Base-by-base conservation (phyloP, 2,329 filamentous ascomycete genomes). In the Trichoderma sp. region DNA sequence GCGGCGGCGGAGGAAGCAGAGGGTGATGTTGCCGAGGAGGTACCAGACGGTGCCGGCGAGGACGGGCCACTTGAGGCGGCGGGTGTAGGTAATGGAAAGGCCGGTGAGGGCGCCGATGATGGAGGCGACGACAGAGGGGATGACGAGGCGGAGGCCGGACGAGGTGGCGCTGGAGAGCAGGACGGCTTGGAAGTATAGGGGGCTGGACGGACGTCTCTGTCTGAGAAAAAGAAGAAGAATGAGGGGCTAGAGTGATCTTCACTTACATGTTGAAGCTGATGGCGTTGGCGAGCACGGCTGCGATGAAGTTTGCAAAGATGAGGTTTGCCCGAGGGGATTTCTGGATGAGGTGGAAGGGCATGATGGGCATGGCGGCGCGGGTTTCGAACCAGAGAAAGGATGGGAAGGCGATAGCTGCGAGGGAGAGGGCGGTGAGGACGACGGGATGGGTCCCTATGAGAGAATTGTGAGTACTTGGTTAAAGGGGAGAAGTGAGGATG, bases 111-210 rank as follows among this genome's bases (percentile, higher is more conserved):
- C 83, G 55, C 89, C 89, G 7, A 83, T 79, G 39, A 79, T 56
- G 54, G 88, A 88, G 32, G 86, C 79, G 2, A 85, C 85, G 30
- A 89, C 73, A 0, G 88, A 87, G 5, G 90, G 88, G 7, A 89
- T 81, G 24, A 92, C 84, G 65, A 94, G 88, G 54, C 89, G 86
- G 32, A 93, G 85, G n/a, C 91, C 91, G 0, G 91, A 92, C 28
- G 84, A 82, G 0, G 91, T 93, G 18, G 91, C 89, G 6, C 84
- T 86, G 69, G 90, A 88, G 63, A 91, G 84, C 59, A 92, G 88
- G 30, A 93, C 90, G 46, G 89, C 90, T 76, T 93, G 91, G 80
- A 92, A 94, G 81, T 90, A 94, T 8, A 94, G 82, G 0, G 91
- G 91, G 6, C 88, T 88, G 32, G 5, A 11, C 30, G 49, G n/a